Percentiles rank a stretch among this genome's conserved stretches.
Conservation (phyloP, 176 grass and related monocot genomes). For the Otatea glauca region DNA sequence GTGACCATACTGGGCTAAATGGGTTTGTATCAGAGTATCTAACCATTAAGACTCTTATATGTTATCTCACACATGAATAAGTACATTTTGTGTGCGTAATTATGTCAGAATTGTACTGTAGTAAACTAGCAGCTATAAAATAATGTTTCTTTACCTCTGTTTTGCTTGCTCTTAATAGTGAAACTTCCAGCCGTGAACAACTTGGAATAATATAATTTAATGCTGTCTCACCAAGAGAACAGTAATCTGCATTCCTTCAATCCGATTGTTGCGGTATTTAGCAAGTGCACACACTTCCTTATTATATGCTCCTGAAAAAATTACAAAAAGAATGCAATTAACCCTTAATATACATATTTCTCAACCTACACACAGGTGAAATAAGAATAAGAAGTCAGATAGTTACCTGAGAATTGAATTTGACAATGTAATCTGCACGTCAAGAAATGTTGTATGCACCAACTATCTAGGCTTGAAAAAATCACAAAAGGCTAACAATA, state of each 20-base stretch:
- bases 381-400: background rate
- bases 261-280: background rate
- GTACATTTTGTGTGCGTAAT: background rate
- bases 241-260: background rate
- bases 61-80: background rate
- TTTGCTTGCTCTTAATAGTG: background rate
- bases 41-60: too few relatives aligned
- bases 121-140: background rate
- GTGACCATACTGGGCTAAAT: too few relatives aligned
- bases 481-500: background rate
- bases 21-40: too few relatives aligned
- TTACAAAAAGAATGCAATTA: background rate
- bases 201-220: background rate
- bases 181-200: background rate
- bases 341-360: background rate
- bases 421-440: background rate
- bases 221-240: background rate
- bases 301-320: background rate
- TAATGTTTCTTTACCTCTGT: conserved; percentile 21
- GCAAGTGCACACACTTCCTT: background rate
- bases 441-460: background rate
- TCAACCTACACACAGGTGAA: background rate
- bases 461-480: background rate
- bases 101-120: background rate
- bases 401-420: background rate